Conservation (phyloP, 768 basidiomycete species). For the Termitomyces sp. region DNA sequence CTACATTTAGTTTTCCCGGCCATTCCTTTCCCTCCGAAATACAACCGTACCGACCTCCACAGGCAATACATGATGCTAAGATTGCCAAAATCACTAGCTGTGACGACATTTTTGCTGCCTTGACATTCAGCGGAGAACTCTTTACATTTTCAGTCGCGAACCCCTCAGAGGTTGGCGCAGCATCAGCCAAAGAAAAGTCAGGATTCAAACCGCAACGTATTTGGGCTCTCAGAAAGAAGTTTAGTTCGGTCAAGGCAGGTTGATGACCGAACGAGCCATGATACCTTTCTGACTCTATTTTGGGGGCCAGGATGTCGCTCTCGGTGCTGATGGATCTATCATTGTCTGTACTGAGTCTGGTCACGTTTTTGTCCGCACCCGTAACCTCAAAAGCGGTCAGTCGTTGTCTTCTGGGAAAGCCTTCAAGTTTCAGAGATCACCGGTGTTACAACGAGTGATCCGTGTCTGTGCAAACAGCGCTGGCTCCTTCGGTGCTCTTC, state of each 20-base stretch:
- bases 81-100: constrained; percentile 78
- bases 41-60: constrained; percentile 75
- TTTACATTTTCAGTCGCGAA: constrained; percentile 65
- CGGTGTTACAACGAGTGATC: constrained; percentile 79
- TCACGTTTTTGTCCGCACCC: constrained; percentile 82
- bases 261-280: neutral
- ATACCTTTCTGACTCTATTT: neutral
- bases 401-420: constrained; percentile 32
- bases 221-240: constrained; percentile 85
- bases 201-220: constrained; percentile 79
- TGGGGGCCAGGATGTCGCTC: constrained; percentile 66
- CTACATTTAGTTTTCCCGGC: constrained; percentile 55
- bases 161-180: constrained; percentile 24
- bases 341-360: constrained; percentile 94
- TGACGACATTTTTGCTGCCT: constrained; percentile 76
- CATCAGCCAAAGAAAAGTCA: constrained; percentile 21
- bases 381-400: constrained; percentile 34
- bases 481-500: constrained; percentile 84
- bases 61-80: constrained; percentile 58
- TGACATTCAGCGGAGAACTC: constrained; percentile 85
- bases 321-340: constrained; percentile 82
- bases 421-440: constrained; percentile 75
- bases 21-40: constrained; percentile 75
- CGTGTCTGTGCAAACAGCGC: constrained; percentile 81
- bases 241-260: constrained; percentile 72